Conservation (phyloP, 768 basidiomycete genomes). For the Epithele typhae region DNA sequence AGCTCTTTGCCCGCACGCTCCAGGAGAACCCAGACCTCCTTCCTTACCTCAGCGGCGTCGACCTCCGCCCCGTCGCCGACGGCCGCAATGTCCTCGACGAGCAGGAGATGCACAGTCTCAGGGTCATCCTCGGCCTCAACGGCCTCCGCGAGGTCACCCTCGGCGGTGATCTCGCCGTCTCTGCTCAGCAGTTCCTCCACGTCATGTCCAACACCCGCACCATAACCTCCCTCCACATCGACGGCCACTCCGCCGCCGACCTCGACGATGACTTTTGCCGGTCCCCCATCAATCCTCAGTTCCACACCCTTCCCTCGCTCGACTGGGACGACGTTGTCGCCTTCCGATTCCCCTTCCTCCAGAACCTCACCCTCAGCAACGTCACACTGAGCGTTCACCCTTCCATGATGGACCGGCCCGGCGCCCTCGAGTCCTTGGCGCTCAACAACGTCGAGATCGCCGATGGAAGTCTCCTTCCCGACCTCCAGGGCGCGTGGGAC, state of each 20-base stretch:
- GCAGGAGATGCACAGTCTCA: conserved; percentile 34
- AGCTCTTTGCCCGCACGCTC: conserved; percentile 39
- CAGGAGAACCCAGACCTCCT: conserved; percentile 31
- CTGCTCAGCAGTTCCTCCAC: conserved; percentile 45
- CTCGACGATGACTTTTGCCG: background rate
- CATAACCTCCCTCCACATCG: conserved; percentile 41
- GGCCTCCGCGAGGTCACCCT: conserved; percentile 40
- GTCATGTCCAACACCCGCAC: conserved; percentile 36
- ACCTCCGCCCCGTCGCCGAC: conserved; percentile 33
- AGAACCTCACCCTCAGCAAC: conserved; percentile 38
- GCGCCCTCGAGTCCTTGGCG: conserved; percentile 35
- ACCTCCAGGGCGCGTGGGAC: conserved; percentile 31
- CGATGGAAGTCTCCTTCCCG: conserved; percentile 36
- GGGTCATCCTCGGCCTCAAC: conserved; percentile 36
- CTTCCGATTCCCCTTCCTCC: conserved; percentile 41
- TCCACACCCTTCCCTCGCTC: conserved; percentile 32
- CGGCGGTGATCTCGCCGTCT: conserved; percentile 44
- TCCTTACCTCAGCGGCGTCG: conserved; percentile 36
- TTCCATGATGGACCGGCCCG: conserved; percentile 29
- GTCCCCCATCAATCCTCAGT: too few relatives aligned
- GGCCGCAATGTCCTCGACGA: conserved; percentile 13
- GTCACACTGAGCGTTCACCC: conserved; percentile 40
- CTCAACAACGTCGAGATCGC: conserved; percentile 42
- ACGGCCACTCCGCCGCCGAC: conserved; percentile 34
- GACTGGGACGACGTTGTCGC: conserved; percentile 52